Evolutionary conservation across 2,329 filamentous ascomycete genomes (phyloP).

Genomic region (Blastomyces silverae): DNA sequence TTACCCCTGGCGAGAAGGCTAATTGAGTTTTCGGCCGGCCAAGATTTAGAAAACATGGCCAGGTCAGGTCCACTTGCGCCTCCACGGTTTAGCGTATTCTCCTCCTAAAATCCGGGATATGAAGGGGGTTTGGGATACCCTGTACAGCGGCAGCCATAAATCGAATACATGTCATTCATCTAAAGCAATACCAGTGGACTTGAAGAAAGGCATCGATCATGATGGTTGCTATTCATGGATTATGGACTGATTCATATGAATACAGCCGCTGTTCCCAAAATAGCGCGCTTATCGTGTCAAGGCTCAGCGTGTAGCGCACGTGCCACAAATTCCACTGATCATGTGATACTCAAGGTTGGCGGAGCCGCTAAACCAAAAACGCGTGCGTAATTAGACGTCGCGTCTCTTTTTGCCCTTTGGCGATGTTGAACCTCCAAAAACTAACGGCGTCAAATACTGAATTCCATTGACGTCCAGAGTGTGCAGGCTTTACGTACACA

Average conservation of each 20-base stretch:
- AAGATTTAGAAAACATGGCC: neutral
- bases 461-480: neutral
- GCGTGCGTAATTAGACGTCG: slow-evolving; percentile 11
- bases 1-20: neutral
- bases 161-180: too few species aligned
- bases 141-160: too few species aligned
- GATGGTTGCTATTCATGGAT: too few species aligned
- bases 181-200: too few species aligned
- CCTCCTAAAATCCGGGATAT: too few species aligned
- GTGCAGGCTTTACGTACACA: neutral
- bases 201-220: too few species aligned
- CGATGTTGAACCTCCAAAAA: neutral
- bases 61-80: neutral
- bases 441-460: neutral
- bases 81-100: too few species aligned
- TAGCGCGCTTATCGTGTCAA: neutral
- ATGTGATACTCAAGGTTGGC: neutral
- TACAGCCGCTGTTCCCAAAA: neutral
- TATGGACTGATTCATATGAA: too few species aligned
- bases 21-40: neutral
- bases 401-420: slow-evolving; percentile 1
- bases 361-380: slow-evolving; percentile 16
- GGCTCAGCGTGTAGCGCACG: neutral
- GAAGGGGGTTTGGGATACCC: too few species aligned
- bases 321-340: neutral